These are phyloP conservation scores for Boletellus ananiceps DNA, from an alignment of 768 basidiomycete species.

Conservation along the genomic window DNA sequence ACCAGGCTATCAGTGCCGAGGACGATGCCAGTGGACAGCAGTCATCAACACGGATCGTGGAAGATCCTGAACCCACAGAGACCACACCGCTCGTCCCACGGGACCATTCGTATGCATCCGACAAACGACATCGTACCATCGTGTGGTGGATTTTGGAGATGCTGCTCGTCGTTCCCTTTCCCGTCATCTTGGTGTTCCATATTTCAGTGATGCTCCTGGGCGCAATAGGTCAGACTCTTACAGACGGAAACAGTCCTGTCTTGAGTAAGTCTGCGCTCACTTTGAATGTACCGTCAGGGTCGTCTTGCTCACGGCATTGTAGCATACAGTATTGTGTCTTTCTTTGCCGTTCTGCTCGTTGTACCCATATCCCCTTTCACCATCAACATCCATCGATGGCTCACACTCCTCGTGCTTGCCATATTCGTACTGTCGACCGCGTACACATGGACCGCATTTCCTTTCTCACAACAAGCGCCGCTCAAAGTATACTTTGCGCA, in stretches of 20 bases:
- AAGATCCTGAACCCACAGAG: slow-evolving; percentile 46
- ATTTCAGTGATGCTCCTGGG: slow-evolving; percentile 43
- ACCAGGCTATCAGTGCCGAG: slow-evolving; percentile 23
- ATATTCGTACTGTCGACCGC: slow-evolving; percentile 42
- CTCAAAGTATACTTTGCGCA: slow-evolving; percentile 74
- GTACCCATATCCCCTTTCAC: slow-evolving; percentile 64
- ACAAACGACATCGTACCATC: slow-evolving; percentile 18
- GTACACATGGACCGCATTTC: slow-evolving; percentile 47
- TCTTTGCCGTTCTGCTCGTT: slow-evolving; percentile 47
- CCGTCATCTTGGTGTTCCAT: slow-evolving; percentile 51
- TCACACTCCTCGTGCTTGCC: slow-evolving; percentile 35
- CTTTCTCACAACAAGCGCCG: slow-evolving; percentile 58
- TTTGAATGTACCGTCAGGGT: not conserved
- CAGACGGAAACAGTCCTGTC: slow-evolving; percentile 53
- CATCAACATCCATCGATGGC: slow-evolving; percentile 42
- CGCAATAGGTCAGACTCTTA: slow-evolving; percentile 52
- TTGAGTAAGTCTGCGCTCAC: slow-evolving; percentile 38
- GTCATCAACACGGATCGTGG: slow-evolving; percentile 21
- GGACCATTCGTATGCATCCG: slow-evolving; percentile 15
- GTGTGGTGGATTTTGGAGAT: slow-evolving; percentile 61
- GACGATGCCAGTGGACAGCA: slow-evolving; percentile 15
- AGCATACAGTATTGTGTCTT: slow-evolving; percentile 50
- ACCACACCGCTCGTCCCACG: slow-evolving; percentile 51
- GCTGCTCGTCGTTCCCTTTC: slow-evolving; percentile 48
- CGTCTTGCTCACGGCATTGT: not conserved